Base-by-base conservation (phyloP, 1,284 basidiomycete species). In the Chondrostereum purpureum region DNA sequence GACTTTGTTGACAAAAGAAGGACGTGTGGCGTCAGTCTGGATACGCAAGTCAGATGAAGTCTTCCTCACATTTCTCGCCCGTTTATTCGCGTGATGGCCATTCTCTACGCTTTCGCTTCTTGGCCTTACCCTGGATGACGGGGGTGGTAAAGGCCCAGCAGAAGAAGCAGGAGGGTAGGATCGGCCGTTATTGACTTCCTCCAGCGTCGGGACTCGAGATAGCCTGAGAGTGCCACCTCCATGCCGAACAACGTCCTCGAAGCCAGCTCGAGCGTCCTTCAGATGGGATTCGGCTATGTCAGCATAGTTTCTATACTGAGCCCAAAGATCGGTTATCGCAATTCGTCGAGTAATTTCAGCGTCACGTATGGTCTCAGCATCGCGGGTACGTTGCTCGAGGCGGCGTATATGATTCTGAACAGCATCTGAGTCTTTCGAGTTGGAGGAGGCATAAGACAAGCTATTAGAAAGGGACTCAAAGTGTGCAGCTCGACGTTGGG, bases 281-380 rank as follows among this genome's bases (percentile, higher is more conserved):
- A 68, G 60, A 34, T 70, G 69, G 22, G 66, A 42, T 23, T 81
- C 77, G 46, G 75, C 50, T 39, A 60, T 52, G 21, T 56, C 53
- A 36, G 83, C 64, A 54, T 76, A 76, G 35, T 68, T 66, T 22
- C 73, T 73, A 47, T 82, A 64, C 49, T 77, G 72, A 1, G 58
- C 43, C 79, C 80, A 85, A 20, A 66, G 64, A 21, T 80, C 74
- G 34, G 68, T 58, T 42, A 81, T 55, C 44, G 68, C 59, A 46
- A 69, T 65, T 50, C 74, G 58, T 5, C 75, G 69, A 2, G 75
- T 69, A 27, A 77, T 72, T 5, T 76, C 72, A 4, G 83, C 79
- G 52, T 82, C 81, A 39, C 77, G 68, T 5, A 73, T 69, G 21
- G 77, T 72, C 5, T 75, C 71, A 2, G 83, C 80, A 51, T 81